Base-by-base conservation (phyloP, 306 rosid species). In the Leucaena leucocephala region DNA sequence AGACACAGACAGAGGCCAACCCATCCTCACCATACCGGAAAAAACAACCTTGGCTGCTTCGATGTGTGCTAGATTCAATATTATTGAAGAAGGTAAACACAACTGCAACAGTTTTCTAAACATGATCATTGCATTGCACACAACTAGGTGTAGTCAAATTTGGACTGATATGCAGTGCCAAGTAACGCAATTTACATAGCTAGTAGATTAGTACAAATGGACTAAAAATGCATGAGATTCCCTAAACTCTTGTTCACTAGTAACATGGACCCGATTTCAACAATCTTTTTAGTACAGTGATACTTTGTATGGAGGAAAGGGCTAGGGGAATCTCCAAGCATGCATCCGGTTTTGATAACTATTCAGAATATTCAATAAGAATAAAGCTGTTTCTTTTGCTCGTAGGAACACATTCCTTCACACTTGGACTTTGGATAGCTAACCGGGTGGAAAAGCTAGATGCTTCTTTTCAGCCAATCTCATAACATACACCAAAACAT, bases 91-190 rank as follows among this genome's bases (percentile, higher is more conserved):
- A 70, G 40, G 57, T 48, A 27, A 22, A 6, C 58, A 69, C 40
- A 69, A 45, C 42, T 43, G 74, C 12, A 33, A 64, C 57, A 62
- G 39, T 43, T 68, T 74, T 76, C 49, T 34, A 48, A 63, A 65
- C 55, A 48, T 38, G 21, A 69, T 13, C 55, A 13, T 69, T 69
- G 46, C 55, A 13, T 69, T 69, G 46, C 43, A 38, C 44, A 46
- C 4, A 27, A 69, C 9, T 45, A 71, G 19, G 58, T 5, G 40
- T 33, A 48, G 43, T 44, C 33, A n/a, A 54, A 57, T 73, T 73
- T 39, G 66, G 82, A 71, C 43, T 46, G 48, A 72, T 66, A 27
- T 77, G 67, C 72, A 45, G 49, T 66, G 36, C 43, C 54, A 79
- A 69, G 34, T 21, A 21, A 13, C 15, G 42, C 16, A 57, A 35